These are phyloP conservation scores for Euphrasia arctica DNA, from an alignment of 305 asterid species.

Conservation along the genomic window DNA sequence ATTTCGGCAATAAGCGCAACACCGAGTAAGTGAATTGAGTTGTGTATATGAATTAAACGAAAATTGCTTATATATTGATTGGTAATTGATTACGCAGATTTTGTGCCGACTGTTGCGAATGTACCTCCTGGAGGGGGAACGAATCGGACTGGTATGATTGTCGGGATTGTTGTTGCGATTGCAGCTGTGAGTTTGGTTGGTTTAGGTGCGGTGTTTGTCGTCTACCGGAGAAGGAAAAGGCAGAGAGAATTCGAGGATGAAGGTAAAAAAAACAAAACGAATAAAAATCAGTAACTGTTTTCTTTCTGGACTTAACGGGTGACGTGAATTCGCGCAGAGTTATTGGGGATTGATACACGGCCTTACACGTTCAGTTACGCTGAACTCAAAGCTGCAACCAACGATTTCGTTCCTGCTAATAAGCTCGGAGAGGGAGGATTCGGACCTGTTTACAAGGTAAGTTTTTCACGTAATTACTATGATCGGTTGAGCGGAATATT, in stretches of 20 bases:
- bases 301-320: no score
- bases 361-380: slow-evolving; percentile 65
- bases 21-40: slow-evolving; percentile 37
- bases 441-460: slow-evolving; percentile 87
- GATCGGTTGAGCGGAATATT: no score
- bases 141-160: slow-evolving; percentile 55
- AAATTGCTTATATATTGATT: slow-evolving; percentile 3
- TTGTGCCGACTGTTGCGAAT: slow-evolving; percentile 50
- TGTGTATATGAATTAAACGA: not conserved
- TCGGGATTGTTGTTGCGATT: slow-evolving; percentile 55
- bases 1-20: slow-evolving; percentile 69
- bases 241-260: slow-evolving; percentile 47
- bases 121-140: slow-evolving; percentile 47
- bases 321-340: slow-evolving; percentile 38
- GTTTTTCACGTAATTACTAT: no score
- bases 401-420: slow-evolving; percentile 57
- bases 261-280: slow-evolving; percentile 36
- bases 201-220: slow-evolving; percentile 33
- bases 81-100: slow-evolving; percentile 41
- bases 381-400: slow-evolving; percentile 71
- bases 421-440: slow-evolving; percentile 94
- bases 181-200: slow-evolving; percentile 41
- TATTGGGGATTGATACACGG: slow-evolving; percentile 58
- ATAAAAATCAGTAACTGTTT: not conserved
- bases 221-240: slow-evolving; percentile 43